Evolutionary conservation across 2,329 filamentous ascomycete species (phyloP).

Genomic region (Nectriaceae sp.): DNA sequence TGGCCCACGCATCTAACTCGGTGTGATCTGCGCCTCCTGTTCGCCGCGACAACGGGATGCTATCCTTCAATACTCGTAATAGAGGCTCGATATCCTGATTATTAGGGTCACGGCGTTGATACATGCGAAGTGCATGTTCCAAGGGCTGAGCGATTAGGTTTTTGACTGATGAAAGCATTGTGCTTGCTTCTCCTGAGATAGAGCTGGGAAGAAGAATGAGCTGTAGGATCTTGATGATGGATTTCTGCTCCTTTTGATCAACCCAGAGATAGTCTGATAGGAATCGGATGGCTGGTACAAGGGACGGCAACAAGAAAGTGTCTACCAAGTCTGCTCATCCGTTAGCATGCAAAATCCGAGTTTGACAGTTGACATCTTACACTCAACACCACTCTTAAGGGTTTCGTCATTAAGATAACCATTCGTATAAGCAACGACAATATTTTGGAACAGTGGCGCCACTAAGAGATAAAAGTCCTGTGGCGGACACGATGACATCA

Average conservation of each 20-base stretch:
- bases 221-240: constrained; percentile 71
- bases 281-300: constrained; percentile 73
- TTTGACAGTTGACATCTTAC: constrained; percentile 43
- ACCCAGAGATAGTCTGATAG: constrained; percentile 71
- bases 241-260: constrained; percentile 65
- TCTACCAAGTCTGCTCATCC: constrained; percentile 66
- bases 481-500: constrained; percentile 79
- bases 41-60: constrained; percentile 58
- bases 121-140: constrained; percentile 65
- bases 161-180: constrained; percentile 71
- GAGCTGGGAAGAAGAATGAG: constrained; percentile 71
- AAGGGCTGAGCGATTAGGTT: constrained; percentile 71
- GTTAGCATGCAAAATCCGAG: constrained; percentile 14
- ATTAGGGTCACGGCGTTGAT: constrained; percentile 66
- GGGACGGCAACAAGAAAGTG: constrained; percentile 76
- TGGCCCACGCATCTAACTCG: constrained; percentile 70
- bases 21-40: constrained; percentile 63
- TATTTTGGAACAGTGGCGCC: constrained; percentile 75
- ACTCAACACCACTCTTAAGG: constrained; percentile 75
- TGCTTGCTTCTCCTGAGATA: constrained; percentile 69
- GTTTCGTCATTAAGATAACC: constrained; percentile 68
- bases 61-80: constrained; percentile 64
- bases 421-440: constrained; percentile 68
- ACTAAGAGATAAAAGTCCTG: constrained; percentile 82
- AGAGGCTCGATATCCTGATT: constrained; percentile 72